phyloP scores from a whole-genome alignment of 495 filamentous ascomycete species.

The Rhizodiscina lignyota region DNA sequence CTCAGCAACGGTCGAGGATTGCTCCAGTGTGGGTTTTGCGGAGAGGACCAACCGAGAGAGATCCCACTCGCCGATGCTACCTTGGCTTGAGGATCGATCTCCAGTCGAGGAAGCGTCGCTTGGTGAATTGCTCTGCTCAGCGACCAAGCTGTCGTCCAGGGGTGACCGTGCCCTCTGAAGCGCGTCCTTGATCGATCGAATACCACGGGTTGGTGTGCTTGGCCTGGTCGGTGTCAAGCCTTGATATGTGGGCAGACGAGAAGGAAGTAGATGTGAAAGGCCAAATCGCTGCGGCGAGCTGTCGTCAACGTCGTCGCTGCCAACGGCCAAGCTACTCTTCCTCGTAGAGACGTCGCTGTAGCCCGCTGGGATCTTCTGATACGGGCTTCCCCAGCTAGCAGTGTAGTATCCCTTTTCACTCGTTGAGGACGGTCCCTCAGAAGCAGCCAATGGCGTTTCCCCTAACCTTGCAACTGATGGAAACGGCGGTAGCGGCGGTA shows the following conservation, averaged over 20 bases:
- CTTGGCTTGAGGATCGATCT: constrained; percentile 4
- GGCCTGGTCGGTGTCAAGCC: constrained; percentile 10
- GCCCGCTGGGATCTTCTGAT: constrained; percentile 5
- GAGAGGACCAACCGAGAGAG: neutral
- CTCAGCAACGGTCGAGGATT: too few species aligned
- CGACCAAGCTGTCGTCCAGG: constrained; percentile 12
- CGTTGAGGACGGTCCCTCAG: constrained; percentile 3
- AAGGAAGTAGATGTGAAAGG: constrained; percentile 19
- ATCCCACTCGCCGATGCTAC: neutral
- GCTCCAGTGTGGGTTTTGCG: neutral
- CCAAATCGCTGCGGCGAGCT: constrained; percentile 17
- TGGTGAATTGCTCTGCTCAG: constrained; percentile 11
- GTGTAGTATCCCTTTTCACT: constrained; percentile 20
- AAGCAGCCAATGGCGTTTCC: constrained; percentile 12
- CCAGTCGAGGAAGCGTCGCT: constrained; percentile 12
- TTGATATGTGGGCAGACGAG: constrained; percentile 10
- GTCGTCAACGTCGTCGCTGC: constrained; percentile 19
- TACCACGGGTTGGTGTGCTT: constrained; percentile 2
- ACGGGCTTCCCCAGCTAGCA: constrained; percentile 25
- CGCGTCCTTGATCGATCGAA: constrained; percentile 4
- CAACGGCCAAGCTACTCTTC: constrained; percentile 1
- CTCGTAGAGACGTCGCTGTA: neutral
- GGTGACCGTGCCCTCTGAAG: too few species aligned
- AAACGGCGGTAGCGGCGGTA: constrained; percentile 12
- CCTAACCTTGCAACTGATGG: constrained; percentile 8